Conservation (phyloP, 2,329 filamentous ascomycete genomes). For the Trichophyton simii region DNA sequence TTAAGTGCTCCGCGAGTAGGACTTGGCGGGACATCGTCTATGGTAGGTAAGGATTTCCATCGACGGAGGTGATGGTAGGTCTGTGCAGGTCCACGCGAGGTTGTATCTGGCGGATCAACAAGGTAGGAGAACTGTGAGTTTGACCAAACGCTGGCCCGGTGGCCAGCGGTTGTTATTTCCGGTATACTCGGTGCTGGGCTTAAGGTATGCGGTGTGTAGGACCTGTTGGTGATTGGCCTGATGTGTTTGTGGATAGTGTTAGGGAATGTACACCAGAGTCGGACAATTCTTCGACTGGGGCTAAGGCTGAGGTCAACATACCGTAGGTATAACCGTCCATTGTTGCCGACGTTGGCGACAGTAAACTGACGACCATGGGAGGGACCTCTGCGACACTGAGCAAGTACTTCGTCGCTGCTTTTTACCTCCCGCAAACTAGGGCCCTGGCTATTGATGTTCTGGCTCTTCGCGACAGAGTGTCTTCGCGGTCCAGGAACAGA, state of each 20-base stretch:
- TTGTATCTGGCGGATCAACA: slow-evolving; percentile 31
- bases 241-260: neutral
- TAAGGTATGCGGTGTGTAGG: slow-evolving; percentile 21
- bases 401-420: neutral
- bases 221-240: slow-evolving; percentile 11
- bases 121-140: slow-evolving; percentile 31
- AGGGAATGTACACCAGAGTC: neutral
- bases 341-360: slow-evolving; percentile 70
- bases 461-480: slow-evolving; percentile 28
- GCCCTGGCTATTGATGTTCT: slow-evolving; percentile 13
- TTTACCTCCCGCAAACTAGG: neutral
- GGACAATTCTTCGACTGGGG: no score
- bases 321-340: slow-evolving; percentile 71
- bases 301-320: slow-evolving; percentile 32
- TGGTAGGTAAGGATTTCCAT: slow-evolving; percentile 64
- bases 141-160: slow-evolving; percentile 28
- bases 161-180: slow-evolving; percentile 23
- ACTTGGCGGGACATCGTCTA: slow-evolving; percentile 48
- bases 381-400: neutral
- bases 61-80: slow-evolving; percentile 26
- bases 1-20: slow-evolving; percentile 51
- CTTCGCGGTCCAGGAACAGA: neutral
- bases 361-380: slow-evolving; percentile 58
- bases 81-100: neutral
- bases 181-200: slow-evolving; percentile 21